Percentiles rank a stretch among this genome's conserved stretches.
These are phyloP conservation scores for Meredithiella fracta DNA, from an alignment of 2,329 filamentous ascomycete species.

Conservation along the genomic window DNA sequence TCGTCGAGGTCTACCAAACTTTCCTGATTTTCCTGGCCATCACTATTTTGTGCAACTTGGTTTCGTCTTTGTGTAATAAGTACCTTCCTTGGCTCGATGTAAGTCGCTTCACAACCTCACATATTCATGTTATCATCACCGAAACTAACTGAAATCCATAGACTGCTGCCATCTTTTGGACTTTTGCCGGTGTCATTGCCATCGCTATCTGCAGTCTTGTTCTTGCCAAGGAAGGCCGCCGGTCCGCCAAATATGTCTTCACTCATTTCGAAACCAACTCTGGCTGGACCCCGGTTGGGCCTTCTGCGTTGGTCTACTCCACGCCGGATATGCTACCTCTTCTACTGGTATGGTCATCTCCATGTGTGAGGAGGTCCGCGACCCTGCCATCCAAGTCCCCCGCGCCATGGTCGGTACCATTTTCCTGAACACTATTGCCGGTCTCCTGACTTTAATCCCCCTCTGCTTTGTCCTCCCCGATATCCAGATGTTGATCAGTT, in stretches of 20 bases:
- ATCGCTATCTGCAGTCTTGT: slow-evolving; percentile 46
- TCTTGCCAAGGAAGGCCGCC: slow-evolving; percentile 52
- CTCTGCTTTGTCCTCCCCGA: slow-evolving; percentile 54
- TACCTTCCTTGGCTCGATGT: slow-evolving; percentile 55
- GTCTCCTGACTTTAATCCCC: slow-evolving; percentile 51
- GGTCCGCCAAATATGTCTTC: slow-evolving; percentile 45
- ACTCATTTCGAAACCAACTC: slow-evolving; percentile 51
- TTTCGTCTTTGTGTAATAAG: slow-evolving; percentile 50
- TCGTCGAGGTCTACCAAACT: slow-evolving; percentile 44
- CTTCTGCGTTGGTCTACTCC: slow-evolving; percentile 55
- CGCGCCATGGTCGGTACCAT: slow-evolving; percentile 57
- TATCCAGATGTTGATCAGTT: slow-evolving; percentile 34
- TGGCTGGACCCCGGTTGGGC: slow-evolving; percentile 58
- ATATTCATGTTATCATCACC: background rate
- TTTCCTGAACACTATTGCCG: slow-evolving; percentile 47
- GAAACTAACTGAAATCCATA: slow-evolving; percentile 19
- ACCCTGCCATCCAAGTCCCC: slow-evolving; percentile 50
- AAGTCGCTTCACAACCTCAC: slow-evolving; percentile 22
- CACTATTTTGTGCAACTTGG: slow-evolving; percentile 45
- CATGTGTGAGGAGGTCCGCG: slow-evolving; percentile 58
- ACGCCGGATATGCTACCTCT: slow-evolving; percentile 57
- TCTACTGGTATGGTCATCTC: slow-evolving; percentile 68
- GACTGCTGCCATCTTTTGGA: slow-evolving; percentile 61
- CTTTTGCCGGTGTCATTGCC: slow-evolving; percentile 52
- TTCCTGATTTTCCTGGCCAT: slow-evolving; percentile 56